Conservation (phyloP, 371 early-diverging fungal species). For the Gilbertella persicaria region DNA sequence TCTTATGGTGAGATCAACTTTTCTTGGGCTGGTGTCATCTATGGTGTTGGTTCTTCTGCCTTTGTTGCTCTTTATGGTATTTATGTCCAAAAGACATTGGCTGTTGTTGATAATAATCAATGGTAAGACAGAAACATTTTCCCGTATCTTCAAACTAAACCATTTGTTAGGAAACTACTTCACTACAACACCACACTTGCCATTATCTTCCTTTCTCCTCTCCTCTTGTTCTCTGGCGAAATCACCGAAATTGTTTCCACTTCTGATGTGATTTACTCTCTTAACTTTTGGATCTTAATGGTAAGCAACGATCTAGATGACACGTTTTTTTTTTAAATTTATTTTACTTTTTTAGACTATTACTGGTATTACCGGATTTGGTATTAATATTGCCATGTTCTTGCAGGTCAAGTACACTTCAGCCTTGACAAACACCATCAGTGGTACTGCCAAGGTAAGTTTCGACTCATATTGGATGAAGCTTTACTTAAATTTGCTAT, state of each 20-base stretch:
- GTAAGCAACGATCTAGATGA: conserved; percentile 21
- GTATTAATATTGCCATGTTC: conserved; percentile 78
- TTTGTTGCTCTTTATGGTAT: conserved; percentile 79
- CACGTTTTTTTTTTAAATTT: conserved; percentile 1
- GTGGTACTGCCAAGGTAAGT: conserved; percentile 70
- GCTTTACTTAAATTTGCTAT: neutral
- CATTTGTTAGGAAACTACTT: conserved; percentile 55
- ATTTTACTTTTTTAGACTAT: conserved; percentile 41
- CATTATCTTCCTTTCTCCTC: conserved; percentile 60
- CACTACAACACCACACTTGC: conserved; percentile 75
- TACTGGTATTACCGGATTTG: conserved; percentile 72
- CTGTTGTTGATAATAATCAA: conserved; percentile 68
- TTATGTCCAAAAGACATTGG: conserved; percentile 73
- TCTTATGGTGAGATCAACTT: conserved; percentile 75
- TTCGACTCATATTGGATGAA: neutral
- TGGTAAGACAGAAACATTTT: conserved; percentile 45
- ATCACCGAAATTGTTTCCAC: conserved; percentile 48
- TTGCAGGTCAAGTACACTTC: conserved; percentile 78
- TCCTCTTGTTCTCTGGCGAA: conserved; percentile 68
- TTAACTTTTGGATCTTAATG: conserved; percentile 71
- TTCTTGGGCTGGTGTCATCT: conserved; percentile 67
- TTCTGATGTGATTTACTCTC: conserved; percentile 50
- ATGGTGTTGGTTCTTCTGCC: conserved; percentile 68
- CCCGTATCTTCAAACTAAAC: neutral
- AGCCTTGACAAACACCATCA: conserved; percentile 78